Evolutionary conservation across 2,329 filamentous ascomycete species (phyloP).

Genomic region (Aspergillus quadrilineatus): DNA sequence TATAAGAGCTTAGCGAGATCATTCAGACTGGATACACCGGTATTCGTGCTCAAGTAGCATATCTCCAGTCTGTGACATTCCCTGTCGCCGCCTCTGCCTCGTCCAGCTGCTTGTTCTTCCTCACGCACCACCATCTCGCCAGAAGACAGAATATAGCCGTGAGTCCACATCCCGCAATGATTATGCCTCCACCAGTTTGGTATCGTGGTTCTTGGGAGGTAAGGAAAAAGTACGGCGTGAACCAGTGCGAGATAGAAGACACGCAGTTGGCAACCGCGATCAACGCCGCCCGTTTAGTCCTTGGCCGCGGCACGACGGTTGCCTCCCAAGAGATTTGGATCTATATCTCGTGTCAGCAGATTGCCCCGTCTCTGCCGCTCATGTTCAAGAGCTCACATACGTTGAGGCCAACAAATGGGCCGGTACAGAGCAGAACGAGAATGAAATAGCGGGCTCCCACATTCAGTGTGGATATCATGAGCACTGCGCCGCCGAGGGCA

Average conservation of each 20-base stretch:
- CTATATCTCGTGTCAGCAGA: too few relatives aligned
- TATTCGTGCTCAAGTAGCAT: not conserved
- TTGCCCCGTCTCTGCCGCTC: too few relatives aligned
- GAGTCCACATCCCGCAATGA: constrained; percentile 10
- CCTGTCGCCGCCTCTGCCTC: not conserved
- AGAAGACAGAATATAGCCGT: not conserved
- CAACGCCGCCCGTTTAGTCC: constrained; percentile 14
- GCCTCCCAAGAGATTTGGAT: constrained; percentile 17
- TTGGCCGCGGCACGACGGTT: constrained; percentile 11
- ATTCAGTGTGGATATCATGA: constrained; percentile 13
- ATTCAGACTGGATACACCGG: too few relatives aligned
- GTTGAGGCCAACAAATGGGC: constrained; percentile 11
- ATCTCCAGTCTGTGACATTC: not conserved
- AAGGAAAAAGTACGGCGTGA: constrained; percentile 14
- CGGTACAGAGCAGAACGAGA: constrained; percentile 10
- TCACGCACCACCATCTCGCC: constrained; percentile 4
- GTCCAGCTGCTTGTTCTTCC: constrained; percentile 9
- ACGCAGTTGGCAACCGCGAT: constrained; percentile 17
- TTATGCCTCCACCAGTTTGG: constrained; percentile 7
- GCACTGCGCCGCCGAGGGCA: constrained; percentile 1
- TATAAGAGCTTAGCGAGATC: too few relatives aligned
- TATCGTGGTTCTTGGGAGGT: constrained; percentile 9
- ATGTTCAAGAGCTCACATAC: not conserved
- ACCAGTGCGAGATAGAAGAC: constrained; percentile 14
- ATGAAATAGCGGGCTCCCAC: constrained; percentile 14